A percentile compares a stretch with the other conserved stretches of the same genome.
phyloP scores from a whole-genome alignment of 805 yeast genomes.

The Naumovozyma baii region DNA sequence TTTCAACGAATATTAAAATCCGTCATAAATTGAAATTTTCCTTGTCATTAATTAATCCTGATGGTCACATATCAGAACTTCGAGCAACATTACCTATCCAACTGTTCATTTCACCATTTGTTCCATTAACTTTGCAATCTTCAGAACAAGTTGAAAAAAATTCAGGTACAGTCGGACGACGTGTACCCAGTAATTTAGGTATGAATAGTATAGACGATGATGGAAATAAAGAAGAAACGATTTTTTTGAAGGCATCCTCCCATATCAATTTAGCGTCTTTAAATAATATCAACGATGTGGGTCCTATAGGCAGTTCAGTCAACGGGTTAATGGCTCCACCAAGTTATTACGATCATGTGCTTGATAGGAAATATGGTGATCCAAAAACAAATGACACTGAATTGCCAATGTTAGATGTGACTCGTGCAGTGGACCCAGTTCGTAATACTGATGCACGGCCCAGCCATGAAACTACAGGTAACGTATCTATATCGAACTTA shows the following conservation, averaged over 20 bases:
- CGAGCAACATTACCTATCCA: slow-evolving; percentile 83
- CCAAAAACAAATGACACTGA: no score
- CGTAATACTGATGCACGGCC: no score
- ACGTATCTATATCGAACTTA: not conserved
- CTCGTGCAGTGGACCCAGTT: no score
- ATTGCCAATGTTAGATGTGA: no score
- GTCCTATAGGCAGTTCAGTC: slow-evolving; percentile 6
- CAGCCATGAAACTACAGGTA: not conserved
- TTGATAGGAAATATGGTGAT: slow-evolving; percentile 71
- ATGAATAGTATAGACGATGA: not conserved
- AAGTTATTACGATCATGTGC: slow-evolving; percentile 67
- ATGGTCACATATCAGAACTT: slow-evolving; percentile 86
- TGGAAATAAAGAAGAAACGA: slow-evolving; percentile 29
- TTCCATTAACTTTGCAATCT: slow-evolving; percentile 41
- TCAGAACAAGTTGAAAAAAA: slow-evolving; percentile 5
- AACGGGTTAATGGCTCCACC: slow-evolving; percentile 71
- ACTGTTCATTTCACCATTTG: slow-evolving; percentile 72
- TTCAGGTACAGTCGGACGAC: slow-evolving; percentile 1
- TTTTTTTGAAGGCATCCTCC: slow-evolving; percentile 32
- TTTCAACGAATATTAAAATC: slow-evolving; percentile 61
- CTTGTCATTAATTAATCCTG: slow-evolving; percentile 72
- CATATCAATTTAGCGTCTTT: slow-evolving; percentile 12
- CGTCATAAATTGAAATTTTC: slow-evolving; percentile 83
- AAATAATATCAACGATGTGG: not conserved
- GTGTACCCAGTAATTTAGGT: not conserved